These are phyloP conservation scores for Antrodiella citrinella DNA, from an alignment of 768 basidiomycete genomes.

Conservation along the genomic window DNA sequence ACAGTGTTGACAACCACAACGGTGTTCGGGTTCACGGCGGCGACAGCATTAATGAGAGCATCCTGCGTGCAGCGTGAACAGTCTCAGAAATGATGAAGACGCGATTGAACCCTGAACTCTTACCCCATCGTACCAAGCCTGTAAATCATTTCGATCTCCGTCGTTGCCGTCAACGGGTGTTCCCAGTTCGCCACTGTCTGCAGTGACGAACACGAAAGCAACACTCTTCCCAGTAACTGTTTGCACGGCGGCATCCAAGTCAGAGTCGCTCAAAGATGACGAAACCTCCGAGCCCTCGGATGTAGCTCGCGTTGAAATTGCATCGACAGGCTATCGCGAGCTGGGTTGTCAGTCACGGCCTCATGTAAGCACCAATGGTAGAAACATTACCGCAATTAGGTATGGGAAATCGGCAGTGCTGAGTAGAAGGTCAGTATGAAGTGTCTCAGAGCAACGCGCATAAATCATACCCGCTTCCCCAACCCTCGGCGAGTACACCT, in stretches of 20 bases:
- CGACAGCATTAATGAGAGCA: slow-evolving; percentile 44
- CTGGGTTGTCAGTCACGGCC: no score
- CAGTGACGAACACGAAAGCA: slow-evolving; percentile 47
- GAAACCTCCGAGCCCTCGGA: slow-evolving; percentile 34
- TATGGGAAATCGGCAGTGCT: slow-evolving; percentile 47
- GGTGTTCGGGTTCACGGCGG: slow-evolving; percentile 64
- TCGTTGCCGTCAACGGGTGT: slow-evolving; percentile 47
- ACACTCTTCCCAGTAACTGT: slow-evolving; percentile 39
- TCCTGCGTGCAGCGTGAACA: slow-evolving; percentile 18
- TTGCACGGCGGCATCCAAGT: slow-evolving; percentile 34
- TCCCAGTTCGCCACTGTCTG: slow-evolving; percentile 17
- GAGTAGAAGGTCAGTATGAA: no score
- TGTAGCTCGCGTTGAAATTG: slow-evolving; percentile 34
- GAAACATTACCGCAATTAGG: slow-evolving; percentile 31
- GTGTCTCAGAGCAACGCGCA: no score
- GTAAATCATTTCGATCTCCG: slow-evolving; percentile 45
- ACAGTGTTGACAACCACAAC: slow-evolving; percentile 65
- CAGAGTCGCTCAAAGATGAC: slow-evolving; percentile 40
- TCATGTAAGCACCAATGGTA: no score
- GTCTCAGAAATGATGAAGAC: background rate
- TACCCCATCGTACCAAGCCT: slow-evolving; percentile 45
- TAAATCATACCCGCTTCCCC: slow-evolving; percentile 23
- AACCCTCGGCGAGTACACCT: slow-evolving; percentile 57
- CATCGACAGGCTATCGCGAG: slow-evolving; percentile 26
- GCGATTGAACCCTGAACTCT: slow-evolving; percentile 18